Base-by-base conservation (phyloP, 495 filamentous ascomycete genomes). In the Platismatia glauca region DNA sequence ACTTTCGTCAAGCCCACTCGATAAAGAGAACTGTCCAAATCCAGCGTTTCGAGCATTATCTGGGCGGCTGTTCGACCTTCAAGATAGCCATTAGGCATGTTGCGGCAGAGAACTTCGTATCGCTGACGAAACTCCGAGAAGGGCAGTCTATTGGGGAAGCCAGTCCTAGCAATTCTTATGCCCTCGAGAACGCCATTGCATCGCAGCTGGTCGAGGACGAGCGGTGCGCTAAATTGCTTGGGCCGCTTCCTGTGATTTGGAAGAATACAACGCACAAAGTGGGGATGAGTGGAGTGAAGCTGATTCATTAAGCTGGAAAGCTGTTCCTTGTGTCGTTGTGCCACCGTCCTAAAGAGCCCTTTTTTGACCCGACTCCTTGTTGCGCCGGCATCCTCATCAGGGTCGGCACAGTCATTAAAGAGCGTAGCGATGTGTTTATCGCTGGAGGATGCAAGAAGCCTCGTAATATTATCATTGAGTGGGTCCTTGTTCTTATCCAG, bases 401-500 rank as follows among this genome's bases (percentile, higher is more conserved):
- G 66, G 35, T 95, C 91, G 7, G 83, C 84, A 66, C 91, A 97
- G 71, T 99, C 95, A 8, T 82, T 77, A 72, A 99, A 99, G 0
- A 99, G 78, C 58, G 83, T 81, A 7, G 91, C 89, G 64, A 96
- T 81, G 72, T 97, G 90, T 60, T 80, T 85, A 67, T 97, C 87
- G 2, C 78, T 82, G 9, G 95, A 97, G 7, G 81, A 78, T 46
- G 92, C 90, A 18, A 99, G 81, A 9, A 99, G 80, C 35, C 87
- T 84, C 0, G 95, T 97, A 39, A 97, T 78, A 66, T 96, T 99
- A 78, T 99, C 95, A 64, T 97, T 97, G 13, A 99, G 74, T 2
- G 95, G 95, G 70, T 99, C 95, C 69, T 99, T 99, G 76, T 99
- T 99, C 80, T 97, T 99, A 71, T 97, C 93, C 37, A 99, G 79